Evolutionary conservation across 1,284 basidiomycete genomes (phyloP).

Genomic region (Gomphus bonarii): DNA sequence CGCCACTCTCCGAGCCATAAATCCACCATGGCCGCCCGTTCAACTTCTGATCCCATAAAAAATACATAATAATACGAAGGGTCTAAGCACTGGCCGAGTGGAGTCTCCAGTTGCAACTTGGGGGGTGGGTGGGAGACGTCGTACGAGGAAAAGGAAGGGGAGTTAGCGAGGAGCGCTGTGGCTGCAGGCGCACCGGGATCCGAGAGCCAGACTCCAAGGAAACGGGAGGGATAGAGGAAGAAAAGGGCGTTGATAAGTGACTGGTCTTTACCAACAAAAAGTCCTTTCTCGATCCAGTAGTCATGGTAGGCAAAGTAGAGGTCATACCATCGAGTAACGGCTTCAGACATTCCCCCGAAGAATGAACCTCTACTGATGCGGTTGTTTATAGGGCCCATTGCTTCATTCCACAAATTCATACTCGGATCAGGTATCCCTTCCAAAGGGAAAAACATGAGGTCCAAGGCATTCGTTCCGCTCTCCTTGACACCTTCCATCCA

Average conservation of each 20-base stretch:
- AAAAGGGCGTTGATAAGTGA: conserved; percentile 39
- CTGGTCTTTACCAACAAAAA: conserved; percentile 47
- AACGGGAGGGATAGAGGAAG: conserved; percentile 33
- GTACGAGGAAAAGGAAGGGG: background rate
- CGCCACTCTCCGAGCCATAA: conserved; percentile 15
- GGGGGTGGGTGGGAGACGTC: conserved; percentile 13
- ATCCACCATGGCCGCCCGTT: conserved; percentile 23
- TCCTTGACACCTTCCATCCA: conserved; percentile 25
- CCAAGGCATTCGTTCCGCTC: conserved; percentile 22
- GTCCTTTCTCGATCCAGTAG: conserved; percentile 29
- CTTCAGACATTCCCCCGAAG: conserved; percentile 36
- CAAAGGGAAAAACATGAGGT: conserved; percentile 37
- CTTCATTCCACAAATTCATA: conserved; percentile 30
- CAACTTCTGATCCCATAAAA: conserved; percentile 27
- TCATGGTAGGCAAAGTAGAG: conserved; percentile 41
- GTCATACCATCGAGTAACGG: conserved; percentile 32
- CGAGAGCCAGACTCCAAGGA: conserved; percentile 28
- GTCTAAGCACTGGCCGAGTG: conserved; percentile 28
- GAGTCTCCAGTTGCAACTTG: conserved; percentile 14
- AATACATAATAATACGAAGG: conserved; percentile 42
- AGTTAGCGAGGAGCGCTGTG: background rate
- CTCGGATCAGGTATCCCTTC: conserved; percentile 22
- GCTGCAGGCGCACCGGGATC: conserved; percentile 16
- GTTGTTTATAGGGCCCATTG: conserved; percentile 35
- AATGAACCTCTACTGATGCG: conserved; percentile 46